Evolutionary conservation across 192 early-diverging fungal genomes (phyloP).

Genomic region (Thamnidium elegans): DNA sequence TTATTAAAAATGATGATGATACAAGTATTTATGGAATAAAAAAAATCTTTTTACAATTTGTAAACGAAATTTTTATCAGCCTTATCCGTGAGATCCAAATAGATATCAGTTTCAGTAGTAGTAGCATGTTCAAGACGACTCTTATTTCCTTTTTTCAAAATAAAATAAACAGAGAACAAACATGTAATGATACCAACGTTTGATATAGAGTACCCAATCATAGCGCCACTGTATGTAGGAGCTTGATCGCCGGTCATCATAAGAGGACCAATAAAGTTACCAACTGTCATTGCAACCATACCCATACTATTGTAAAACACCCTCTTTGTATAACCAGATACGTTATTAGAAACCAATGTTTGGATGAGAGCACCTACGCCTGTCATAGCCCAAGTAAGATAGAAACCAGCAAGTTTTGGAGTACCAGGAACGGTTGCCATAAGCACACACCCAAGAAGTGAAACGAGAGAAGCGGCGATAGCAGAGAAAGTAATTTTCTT

Average conservation of each 20-base stretch:
- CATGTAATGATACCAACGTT: conserved; percentile 14
- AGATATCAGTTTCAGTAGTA: neutral
- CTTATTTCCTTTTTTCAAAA: conserved; percentile 1
- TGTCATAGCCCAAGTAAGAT: conserved; percentile 12
- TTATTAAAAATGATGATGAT: too few relatives aligned
- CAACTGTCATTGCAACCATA: conserved; percentile 14
- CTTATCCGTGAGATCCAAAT: conserved; percentile 17
- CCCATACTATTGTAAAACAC: conserved; percentile 5
- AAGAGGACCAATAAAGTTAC: conserved; percentile 19
- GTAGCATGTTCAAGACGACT: neutral
- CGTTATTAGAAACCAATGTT: conserved; percentile 10
- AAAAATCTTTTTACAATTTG: conserved; percentile 9
- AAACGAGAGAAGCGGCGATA: neutral
- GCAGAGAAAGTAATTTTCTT: neutral
- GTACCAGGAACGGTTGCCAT: conserved; percentile 4
- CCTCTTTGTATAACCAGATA: conserved; percentile 19
- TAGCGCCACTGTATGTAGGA: conserved; percentile 14
- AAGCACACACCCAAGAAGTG: conserved; percentile 12
- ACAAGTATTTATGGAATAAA: too few relatives aligned
- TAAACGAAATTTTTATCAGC: conserved; percentile 9
- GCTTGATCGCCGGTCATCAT: conserved; percentile 17
- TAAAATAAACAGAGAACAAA: neutral
- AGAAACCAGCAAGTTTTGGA: conserved; percentile 7
- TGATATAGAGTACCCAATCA: conserved; percentile 1
- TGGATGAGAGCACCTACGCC: neutral